Base-by-base conservation (phyloP, 73 alveolate species). In the Tetrahymena malaccensis region DNA sequence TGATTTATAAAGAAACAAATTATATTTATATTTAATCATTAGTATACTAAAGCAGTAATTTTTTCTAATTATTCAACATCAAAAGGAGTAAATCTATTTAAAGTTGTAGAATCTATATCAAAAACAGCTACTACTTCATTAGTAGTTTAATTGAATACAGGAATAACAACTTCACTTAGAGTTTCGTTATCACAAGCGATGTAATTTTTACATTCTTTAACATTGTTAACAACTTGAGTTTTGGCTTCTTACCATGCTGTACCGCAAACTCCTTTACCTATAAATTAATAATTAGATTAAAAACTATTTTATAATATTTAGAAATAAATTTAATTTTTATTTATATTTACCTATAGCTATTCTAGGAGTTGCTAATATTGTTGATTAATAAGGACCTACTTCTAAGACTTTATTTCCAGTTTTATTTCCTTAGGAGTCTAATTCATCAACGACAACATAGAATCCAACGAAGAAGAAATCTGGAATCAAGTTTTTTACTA, bases 121-220 rank as follows among this genome's bases (percentile, higher is more conserved):
- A 96, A 94, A 35, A 96, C 98, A 34, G 96, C 93, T 17, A 22
- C 33, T 10, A 96, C 98, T 17, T 94, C 96, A n/a, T 94, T 97
- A 40, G 84, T 93, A 40, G 58, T 89, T 70, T 70, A 9, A 21
- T 94, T 43, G 50, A 95, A 34, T 27, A 96, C 97, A 33, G 97
- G 98, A 12, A 96, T 35, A 10, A 95, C 97, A 33, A 95, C 56
- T 43, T 96, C 98, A 95, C 97, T 96, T 43, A 94, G 13, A 22
- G 97, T 94, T 31, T 94, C 97, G 34, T 94, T 55, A 89, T 96
- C 98, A 55, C 98, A 96, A 13, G 98, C 98, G 19, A 95, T 96
- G 35, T 96, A 96, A 33, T 94, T 94, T 43, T 94, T 38, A 25
- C 97, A 85, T 31, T 84, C 94, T 27, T 95, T 95, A 35, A 95